Percentiles rank a stretch among this genome's conserved stretches.
These are phyloP conservation scores for Lentinula raphanica DNA, from an alignment of 768 basidiomycete genomes.

Conservation along the genomic window DNA sequence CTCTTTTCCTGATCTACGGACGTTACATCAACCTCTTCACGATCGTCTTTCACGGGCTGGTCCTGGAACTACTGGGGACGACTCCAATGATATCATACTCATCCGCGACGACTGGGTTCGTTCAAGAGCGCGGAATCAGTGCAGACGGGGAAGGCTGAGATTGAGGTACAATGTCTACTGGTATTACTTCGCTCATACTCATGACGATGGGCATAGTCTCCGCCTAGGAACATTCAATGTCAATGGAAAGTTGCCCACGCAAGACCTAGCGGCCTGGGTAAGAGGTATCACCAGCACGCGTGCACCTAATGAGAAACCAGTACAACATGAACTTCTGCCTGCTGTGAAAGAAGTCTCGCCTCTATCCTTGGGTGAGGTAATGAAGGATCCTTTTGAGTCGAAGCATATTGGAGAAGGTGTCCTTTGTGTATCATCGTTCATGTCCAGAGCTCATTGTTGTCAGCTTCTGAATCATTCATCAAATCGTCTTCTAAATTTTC, in stretches of 20 bases:
- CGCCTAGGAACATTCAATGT: conserved; percentile 83
- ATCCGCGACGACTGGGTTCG: conserved; percentile 67
- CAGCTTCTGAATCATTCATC: background rate
- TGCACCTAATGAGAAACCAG: background rate
- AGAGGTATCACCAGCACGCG: conserved; percentile 21
- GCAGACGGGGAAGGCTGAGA: conserved; percentile 24
- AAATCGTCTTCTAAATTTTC: background rate
- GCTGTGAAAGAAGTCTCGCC: conserved; percentile 32
- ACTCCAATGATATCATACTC: conserved; percentile 47
- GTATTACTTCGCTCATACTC: background rate
- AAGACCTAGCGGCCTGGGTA: conserved; percentile 68
- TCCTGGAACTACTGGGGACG: conserved; percentile 62
- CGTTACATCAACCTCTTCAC: conserved; percentile 40
- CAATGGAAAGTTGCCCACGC: conserved; percentile 69
- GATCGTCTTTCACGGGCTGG: conserved; percentile 51
- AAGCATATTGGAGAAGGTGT: background rate
- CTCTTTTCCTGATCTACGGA: conserved; percentile 52
- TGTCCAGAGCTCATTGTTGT: background rate
- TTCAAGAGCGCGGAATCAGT: conserved; percentile 32
- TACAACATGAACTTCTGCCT: conserved; percentile 20
- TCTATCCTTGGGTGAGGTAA: conserved; percentile 25
- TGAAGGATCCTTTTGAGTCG: conserved; percentile 15
- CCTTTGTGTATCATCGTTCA: background rate
- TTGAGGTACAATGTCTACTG: conserved; percentile 23
- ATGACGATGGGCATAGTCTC: conserved; percentile 37